phyloP scores from a whole-genome alignment of 345 rosid species.

The Stellera chamaejasme region DNA sequence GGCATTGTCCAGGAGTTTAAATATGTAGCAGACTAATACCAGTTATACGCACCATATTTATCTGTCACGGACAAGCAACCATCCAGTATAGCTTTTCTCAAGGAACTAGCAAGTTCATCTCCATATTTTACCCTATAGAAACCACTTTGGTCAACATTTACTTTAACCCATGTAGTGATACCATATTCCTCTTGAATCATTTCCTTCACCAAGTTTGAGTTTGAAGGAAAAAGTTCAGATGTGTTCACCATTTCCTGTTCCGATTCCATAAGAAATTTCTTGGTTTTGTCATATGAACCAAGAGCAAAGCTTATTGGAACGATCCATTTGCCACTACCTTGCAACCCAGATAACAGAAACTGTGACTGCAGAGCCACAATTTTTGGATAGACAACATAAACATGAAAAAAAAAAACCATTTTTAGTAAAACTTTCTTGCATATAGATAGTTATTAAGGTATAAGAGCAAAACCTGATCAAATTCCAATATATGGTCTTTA shows the following conservation, averaged over 20 bases:
- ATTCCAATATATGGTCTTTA: too few species aligned
- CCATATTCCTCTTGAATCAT: conserved; percentile 2
- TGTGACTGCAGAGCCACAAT: conserved; percentile 19
- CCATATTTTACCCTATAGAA: conserved; percentile 34
- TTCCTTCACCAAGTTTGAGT: conserved; percentile 4
- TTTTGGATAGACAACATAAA: too few species aligned
- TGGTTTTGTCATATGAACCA: conserved; percentile 20
- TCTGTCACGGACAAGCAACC: too few species aligned
- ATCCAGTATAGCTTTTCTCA: too few species aligned
- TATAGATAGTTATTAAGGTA: neutral
- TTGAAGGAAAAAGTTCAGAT: conserved; percentile 17
- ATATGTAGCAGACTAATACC: too few species aligned
- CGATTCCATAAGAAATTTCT: conserved; percentile 28
- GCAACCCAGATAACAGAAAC: conserved; percentile 20
- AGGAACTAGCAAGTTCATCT: conserved; percentile 17
- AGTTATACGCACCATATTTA: too few species aligned
- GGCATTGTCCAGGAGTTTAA: too few species aligned
- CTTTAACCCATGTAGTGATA: conserved; percentile 26
- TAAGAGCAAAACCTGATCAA: neutral
- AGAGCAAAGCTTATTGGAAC: conserved; percentile 27
- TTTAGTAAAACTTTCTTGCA: too few species aligned
- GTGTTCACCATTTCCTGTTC: conserved; percentile 21
- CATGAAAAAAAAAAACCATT: too few species aligned
- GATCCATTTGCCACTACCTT: conserved; percentile 25
- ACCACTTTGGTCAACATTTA: conserved; percentile 35